Evolutionary conservation across 1,284 basidiomycete genomes (phyloP).

Genomic region (Wallemia hederae): DNA sequence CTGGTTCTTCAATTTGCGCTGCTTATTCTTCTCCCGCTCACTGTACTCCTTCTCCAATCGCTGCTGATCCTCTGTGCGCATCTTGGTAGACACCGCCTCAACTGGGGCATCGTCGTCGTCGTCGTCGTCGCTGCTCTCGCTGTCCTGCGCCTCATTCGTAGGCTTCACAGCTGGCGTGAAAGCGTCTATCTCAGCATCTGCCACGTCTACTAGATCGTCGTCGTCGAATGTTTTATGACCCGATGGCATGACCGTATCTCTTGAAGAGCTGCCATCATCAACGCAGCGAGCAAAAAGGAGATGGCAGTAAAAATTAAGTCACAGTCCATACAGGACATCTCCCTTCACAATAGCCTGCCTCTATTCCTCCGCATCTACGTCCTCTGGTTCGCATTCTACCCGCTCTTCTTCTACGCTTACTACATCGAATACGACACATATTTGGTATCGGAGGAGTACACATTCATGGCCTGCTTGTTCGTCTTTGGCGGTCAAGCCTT

Average conservation of each 20-base stretch:
- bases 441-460: constrained; percentile 79
- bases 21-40: background rate
- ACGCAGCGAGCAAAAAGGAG: background rate
- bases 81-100: background rate
- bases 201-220: no score
- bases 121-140: background rate
- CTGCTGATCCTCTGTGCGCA: background rate
- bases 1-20: background rate
- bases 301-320: constrained; percentile 20
- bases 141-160: background rate
- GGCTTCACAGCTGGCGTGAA: background rate
- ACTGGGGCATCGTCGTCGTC: background rate
- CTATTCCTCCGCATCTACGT: constrained; percentile 55
- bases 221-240: background rate
- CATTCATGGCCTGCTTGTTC: constrained; percentile 65
- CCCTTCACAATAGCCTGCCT: constrained; percentile 50
- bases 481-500: constrained; percentile 69
- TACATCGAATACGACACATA: constrained; percentile 67
- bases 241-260: background rate
- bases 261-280: background rate
- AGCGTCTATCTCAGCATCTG: background rate
- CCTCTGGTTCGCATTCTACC: constrained; percentile 38
- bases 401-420: constrained; percentile 70
- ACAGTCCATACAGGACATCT: constrained; percentile 53
- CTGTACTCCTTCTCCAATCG: background rate